Conservation (phyloP, 768 basidiomycete genomes). For the Podaxis sp. region DNA sequence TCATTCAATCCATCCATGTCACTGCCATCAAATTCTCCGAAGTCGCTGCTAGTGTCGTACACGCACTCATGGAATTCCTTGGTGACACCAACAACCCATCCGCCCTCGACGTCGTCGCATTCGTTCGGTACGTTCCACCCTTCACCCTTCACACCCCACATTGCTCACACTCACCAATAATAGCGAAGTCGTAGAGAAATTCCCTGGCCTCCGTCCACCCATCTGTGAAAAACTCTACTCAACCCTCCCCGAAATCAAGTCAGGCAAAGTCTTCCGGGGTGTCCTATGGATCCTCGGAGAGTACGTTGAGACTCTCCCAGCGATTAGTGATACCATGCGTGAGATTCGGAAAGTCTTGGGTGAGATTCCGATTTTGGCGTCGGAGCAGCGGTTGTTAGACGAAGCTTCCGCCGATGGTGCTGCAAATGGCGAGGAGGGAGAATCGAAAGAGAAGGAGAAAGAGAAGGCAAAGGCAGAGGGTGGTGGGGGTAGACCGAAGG, state of each 20-base stretch:
- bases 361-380: slow-evolving; percentile 95
- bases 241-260: slow-evolving; percentile 86
- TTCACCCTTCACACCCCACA: not conserved
- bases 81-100: slow-evolving; percentile 94
- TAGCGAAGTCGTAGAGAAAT: slow-evolving; percentile 96
- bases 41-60: slow-evolving; percentile 93
- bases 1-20: slow-evolving; percentile 97
- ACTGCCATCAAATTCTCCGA: slow-evolving; percentile 97
- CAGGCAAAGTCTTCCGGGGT: slow-evolving; percentile 95
- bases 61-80: slow-evolving; percentile 91
- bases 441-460: slow-evolving; percentile 34
- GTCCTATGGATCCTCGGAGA: slow-evolving; percentile 99
- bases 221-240: slow-evolving; percentile 85
- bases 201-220: slow-evolving; percentile 79
- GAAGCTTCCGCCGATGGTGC: slow-evolving; percentile 53
- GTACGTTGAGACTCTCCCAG: slow-evolving; percentile 69
- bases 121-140: slow-evolving; percentile 39
- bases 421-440: slow-evolving; percentile 45
- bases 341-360: slow-evolving; percentile 86
- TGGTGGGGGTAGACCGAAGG: slow-evolving; percentile 63
- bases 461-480: slow-evolving; percentile 45
- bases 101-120: slow-evolving; percentile 90
- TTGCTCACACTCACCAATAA: not conserved
- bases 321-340: slow-evolving; percentile 71
- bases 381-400: slow-evolving; percentile 81